Evolutionary conservation across 1,284 basidiomycete species (phyloP), one percentile per base, ranked within the genome.

Genomic region (Ustilago shanxiensis): DNA sequence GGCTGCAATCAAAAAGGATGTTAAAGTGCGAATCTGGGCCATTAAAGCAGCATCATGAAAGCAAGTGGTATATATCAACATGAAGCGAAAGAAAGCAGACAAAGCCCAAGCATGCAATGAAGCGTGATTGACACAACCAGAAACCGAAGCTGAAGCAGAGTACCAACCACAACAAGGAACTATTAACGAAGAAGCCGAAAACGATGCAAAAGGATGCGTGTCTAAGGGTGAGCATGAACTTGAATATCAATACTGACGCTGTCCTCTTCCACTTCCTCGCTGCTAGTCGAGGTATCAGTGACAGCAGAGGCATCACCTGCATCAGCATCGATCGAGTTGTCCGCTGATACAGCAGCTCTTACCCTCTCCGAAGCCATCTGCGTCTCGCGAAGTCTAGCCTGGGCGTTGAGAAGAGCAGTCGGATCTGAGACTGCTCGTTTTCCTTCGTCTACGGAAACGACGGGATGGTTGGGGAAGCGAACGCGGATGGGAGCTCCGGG

Each of bases 171-270:
- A 9, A 37, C 9, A 31, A 29, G 20, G 33, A 11, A 47, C 6
- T n/a, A 33, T 11, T 8, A 39, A 11, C 28, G 47, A 29, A 24
- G 9, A 26, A 28, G 9, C 22, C 13, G 31, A 33, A 49, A 3
- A 16, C 47, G 6, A 28, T 10, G 11, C n/a, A n/a, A 24, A 16
- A 16, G 24, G 10, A 6, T 13, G 14, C 47, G 35, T 37, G 35
- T 14, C 14, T 49, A 5, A 28, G 20, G 47, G 26, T 39, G 52
- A 54, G 31, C 18, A 31, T 33, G 22, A 35, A 56, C 39, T 39
- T 64, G 66, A 29, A 75, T 60, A 18, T 75, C 72, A 49, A 75
- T 49, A 47, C 67, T 70, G 51, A 60, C 24, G n/a, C 67, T 64
- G 10, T 66, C 66, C 16, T 74, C 63, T 8, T 72, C 68, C 26